Percentiles rank a stretch among this genome's conserved stretches.
These are phyloP conservation scores for Backusella psychrophila DNA, from an alignment of 192 early-diverging fungal genomes.

Conservation along the genomic window DNA sequence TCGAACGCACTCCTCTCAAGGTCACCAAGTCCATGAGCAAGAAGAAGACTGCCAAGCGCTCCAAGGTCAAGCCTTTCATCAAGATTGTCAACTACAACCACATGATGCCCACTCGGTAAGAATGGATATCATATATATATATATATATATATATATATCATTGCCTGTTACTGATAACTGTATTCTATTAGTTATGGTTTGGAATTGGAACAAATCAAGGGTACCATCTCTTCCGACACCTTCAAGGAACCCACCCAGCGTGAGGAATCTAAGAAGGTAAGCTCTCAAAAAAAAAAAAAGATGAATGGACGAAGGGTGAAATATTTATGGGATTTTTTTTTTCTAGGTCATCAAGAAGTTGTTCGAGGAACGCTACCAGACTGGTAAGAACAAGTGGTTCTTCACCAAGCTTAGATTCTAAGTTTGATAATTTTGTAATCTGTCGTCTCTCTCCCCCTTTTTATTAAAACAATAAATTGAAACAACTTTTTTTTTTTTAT, in stretches of 20 bases:
- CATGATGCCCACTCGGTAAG: slow-evolving; percentile 97
- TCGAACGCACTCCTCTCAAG: slow-evolving; percentile 97
- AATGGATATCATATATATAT: too few species aligned
- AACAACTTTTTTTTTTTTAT: background rate
- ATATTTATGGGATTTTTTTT: background rate
- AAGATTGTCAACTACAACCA: slow-evolving; percentile 99
- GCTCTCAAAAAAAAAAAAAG: too few species aligned
- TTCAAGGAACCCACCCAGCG: slow-evolving; percentile 96
- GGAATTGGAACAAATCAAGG: slow-evolving; percentile 93
- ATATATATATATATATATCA: too few species aligned
- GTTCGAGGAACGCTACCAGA: slow-evolving; percentile 96
- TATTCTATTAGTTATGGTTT: slow-evolving; percentile 75
- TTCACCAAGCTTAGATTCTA: slow-evolving; percentile 98
- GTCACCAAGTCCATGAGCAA: slow-evolving; percentile 94
- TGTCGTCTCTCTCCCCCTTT: background rate
- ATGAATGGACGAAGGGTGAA: background rate
- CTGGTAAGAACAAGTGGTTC: slow-evolving; percentile 99
- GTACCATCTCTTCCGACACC: slow-evolving; percentile 76
- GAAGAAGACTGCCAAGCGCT: slow-evolving; percentile 95
- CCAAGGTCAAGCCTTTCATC: slow-evolving; percentile 98
- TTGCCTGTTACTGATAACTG: too few species aligned
- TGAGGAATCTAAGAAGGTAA: slow-evolving; percentile 76
- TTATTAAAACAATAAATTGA: background rate
- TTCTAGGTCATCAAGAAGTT: slow-evolving; percentile 79
- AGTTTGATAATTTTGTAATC: slow-evolving; percentile 18